Conservation (phyloP, 352 stramenopile species). For the Pythium folliculosum region DNA sequence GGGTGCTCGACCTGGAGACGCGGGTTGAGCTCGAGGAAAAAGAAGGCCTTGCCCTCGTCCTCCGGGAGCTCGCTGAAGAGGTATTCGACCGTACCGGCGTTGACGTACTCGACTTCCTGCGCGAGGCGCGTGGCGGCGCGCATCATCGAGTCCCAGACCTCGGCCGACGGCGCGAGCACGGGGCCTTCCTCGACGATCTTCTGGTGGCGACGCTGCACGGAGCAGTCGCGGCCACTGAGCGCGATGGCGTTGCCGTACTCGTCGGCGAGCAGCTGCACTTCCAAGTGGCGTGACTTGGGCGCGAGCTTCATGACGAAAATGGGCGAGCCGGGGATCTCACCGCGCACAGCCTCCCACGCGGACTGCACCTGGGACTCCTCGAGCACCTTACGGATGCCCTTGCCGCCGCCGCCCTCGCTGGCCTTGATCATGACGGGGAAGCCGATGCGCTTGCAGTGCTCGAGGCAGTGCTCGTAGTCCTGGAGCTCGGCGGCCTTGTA, state of each 20-base stretch:
- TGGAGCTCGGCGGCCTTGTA: constrained; percentile 95
- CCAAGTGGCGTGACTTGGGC: constrained; percentile 96
- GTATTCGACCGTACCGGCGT: constrained; percentile 99
- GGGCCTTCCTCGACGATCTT: constrained; percentile 99
- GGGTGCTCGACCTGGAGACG: constrained; percentile 99
- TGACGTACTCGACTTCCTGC: constrained; percentile 98
- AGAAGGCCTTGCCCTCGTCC: constrained; percentile 94
- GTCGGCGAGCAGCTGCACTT: constrained; percentile 99
- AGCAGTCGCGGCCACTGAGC: constrained; percentile 99
- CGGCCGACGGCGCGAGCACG: constrained; percentile 90
- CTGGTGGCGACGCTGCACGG: constrained; percentile 98
- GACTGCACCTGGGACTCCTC: constrained; percentile 90
- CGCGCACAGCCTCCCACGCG: constrained; percentile 96
- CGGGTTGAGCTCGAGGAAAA: constrained; percentile 99
- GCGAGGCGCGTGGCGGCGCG: constrained; percentile 95
- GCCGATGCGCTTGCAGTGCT: constrained; percentile 94
- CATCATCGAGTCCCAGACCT: constrained; percentile 99
- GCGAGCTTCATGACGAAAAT: constrained; percentile 99
- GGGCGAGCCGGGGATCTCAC: constrained; percentile 97
- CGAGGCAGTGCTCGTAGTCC: constrained; percentile 91
- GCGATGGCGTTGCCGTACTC: constrained; percentile 98
- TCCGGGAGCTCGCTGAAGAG: constrained; percentile 95
- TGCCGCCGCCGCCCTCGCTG: constrained; percentile 98
- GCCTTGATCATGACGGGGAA: constrained; percentile 99
- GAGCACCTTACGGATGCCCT: constrained; percentile 97